Evolutionary conservation across 305 asterid genomes (phyloP), one percentile per base, ranked within the genome.

Genomic region (Fraxinus nigra): DNA sequence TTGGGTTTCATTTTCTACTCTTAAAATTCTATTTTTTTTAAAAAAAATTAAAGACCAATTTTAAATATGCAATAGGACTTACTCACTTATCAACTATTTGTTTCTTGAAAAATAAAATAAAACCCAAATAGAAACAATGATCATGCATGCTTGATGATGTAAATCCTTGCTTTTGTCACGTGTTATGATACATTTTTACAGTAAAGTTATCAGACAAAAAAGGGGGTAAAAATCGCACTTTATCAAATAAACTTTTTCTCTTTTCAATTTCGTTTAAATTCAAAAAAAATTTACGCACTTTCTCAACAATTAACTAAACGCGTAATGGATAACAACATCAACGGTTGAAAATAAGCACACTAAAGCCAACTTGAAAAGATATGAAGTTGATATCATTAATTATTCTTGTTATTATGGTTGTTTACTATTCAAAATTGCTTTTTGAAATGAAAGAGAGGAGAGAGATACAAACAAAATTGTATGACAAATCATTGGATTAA

Each of bases 401-500:
- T 43, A 85, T 84, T 72, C 78, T 61, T 34, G 75, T 59, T 70
- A 77, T 56, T 63, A 43, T 78, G 10, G 18, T 81, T 69, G 80
- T 76, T 80, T n/a, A 75, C 48, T 40, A 33, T 78, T 65, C n/a
- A 13, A 34, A 67, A 63, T 32, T 30, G 22, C 82, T 76, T 76
- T 43, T 9, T 20, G 37, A 76, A 80, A 80, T 80, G 80, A 75
- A 43, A 56, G 43, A 46, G 76, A 88, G 81, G 85, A 78, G 88
- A 77, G 84, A 67, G 20, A 79, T 85, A 88, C 81, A 82, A 46
- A 86, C 63, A 77, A 81, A 82, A 81, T 72, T 79, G 81, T 56
- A 78, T 85, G 89, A 84, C 89, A 89, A 90, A 90, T 89, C 87
- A 88, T 88, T 87, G 89, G 89, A 76, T 83, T 88, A 76, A 79